Percentiles rank a stretch among this genome's conserved stretches.
Evolutionary conservation across 2,329 filamentous ascomycete species (phyloP).

Genomic region (Sclerotinia spermophila): DNA sequence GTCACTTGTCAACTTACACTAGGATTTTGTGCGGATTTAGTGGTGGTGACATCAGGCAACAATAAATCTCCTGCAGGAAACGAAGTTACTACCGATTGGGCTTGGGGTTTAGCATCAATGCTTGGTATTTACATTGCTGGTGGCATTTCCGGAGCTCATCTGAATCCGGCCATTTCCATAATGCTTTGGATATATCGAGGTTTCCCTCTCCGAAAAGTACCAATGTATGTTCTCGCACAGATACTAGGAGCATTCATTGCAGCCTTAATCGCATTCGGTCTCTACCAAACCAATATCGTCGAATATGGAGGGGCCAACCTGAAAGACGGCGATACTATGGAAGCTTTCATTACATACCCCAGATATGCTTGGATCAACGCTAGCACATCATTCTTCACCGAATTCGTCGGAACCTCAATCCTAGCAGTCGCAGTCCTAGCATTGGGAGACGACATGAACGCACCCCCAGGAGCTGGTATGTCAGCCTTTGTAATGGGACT

Average conservation of each 20-base stretch:
- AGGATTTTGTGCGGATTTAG: slow-evolving; percentile 50
- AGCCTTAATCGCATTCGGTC: slow-evolving; percentile 44
- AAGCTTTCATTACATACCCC: slow-evolving; percentile 45
- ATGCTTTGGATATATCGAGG: slow-evolving; percentile 49
- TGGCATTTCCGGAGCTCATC: slow-evolving; percentile 46
- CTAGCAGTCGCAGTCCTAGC: slow-evolving; percentile 44
- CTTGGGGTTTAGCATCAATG: slow-evolving; percentile 55
- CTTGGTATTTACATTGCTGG: slow-evolving; percentile 46
- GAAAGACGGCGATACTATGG: slow-evolving; percentile 36
- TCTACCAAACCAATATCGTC: slow-evolving; percentile 42
- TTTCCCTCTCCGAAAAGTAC: slow-evolving; percentile 50
- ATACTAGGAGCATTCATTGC: slow-evolving; percentile 51
- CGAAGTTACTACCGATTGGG: slow-evolving; percentile 43
- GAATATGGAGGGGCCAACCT: slow-evolving; percentile 28
- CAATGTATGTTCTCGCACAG: slow-evolving; percentile 50
- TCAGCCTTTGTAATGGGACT: slow-evolving; percentile 48
- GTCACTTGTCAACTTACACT: slow-evolving; percentile 39
- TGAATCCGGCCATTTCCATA: slow-evolving; percentile 44
- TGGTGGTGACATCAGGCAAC: slow-evolving; percentile 34
- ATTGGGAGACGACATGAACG: slow-evolving; percentile 45
- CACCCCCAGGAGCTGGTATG: slow-evolving; percentile 49
- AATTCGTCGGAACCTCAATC: slow-evolving; percentile 44
- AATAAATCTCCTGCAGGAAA: slow-evolving; percentile 38
- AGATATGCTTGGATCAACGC: slow-evolving; percentile 40
- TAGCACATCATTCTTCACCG: slow-evolving; percentile 45